phyloP scores from a whole-genome alignment of 352 stramenopile species.

The Phytophthora sp. region DNA sequence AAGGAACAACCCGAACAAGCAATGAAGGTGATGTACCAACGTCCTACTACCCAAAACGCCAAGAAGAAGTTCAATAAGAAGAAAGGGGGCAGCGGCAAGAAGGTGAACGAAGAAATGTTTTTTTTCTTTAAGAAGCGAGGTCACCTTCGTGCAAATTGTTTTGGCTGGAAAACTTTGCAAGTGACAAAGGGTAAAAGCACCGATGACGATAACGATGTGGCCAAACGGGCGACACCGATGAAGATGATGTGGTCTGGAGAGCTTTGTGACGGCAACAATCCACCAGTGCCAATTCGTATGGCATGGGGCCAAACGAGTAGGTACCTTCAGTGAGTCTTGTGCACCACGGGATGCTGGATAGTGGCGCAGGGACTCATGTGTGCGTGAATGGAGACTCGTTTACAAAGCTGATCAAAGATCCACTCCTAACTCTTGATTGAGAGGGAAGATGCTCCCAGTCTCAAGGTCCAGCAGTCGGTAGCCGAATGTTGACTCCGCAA shows the following conservation, averaged over 20 bases:
- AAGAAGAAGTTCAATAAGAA: slow-evolving; percentile 23
- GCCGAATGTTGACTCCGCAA: no score
- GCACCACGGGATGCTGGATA: slow-evolving; percentile 12
- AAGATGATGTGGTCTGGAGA: slow-evolving; percentile 3
- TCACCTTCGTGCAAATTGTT: slow-evolving; percentile 4
- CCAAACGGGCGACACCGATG: background rate
- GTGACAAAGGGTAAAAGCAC: background rate
- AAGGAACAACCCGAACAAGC: background rate
- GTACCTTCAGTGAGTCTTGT: background rate
- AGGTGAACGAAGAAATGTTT: slow-evolving; percentile 3
- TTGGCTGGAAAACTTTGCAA: slow-evolving; percentile 7
- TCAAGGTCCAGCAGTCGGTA: no score
- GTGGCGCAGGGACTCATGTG: slow-evolving; percentile 10
- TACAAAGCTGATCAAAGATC: background rate
- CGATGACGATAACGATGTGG: background rate
- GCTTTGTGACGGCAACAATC: slow-evolving; percentile 4
- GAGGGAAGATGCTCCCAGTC: no score
- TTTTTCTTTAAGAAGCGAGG: slow-evolving; percentile 19
- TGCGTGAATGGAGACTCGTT: slow-evolving; percentile 15
- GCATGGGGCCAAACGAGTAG: background rate
- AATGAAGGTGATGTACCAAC: slow-evolving; percentile 3
- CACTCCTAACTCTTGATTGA: slow-evolving; percentile 10
- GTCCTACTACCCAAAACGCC: background rate
- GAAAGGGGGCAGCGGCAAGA: slow-evolving; percentile 1
- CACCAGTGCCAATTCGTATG: slow-evolving; percentile 15